These are phyloP conservation scores for Cajanus cajan DNA, from an alignment of 306 rosid species.

Conservation along the genomic window DNA sequence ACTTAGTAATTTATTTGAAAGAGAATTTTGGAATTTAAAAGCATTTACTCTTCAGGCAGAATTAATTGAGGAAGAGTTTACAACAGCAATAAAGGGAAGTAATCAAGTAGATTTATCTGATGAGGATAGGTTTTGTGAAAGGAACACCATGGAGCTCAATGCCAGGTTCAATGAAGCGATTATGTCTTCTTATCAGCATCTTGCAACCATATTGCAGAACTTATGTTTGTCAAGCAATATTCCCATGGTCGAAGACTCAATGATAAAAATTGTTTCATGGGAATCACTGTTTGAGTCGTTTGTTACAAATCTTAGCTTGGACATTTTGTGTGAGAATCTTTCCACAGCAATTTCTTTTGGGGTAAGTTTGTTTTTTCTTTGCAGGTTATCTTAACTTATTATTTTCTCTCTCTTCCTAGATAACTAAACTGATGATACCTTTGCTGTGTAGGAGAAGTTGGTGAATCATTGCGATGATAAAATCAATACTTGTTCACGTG, in stretches of 20 bases:
- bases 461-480: slow-evolving; percentile 39
- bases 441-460: slow-evolving; percentile 54
- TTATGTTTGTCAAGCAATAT: slow-evolving; percentile 38
- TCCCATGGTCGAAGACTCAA: slow-evolving; percentile 38
- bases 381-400: background rate
- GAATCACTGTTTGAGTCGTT: slow-evolving; percentile 45
- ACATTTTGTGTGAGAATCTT: slow-evolving; percentile 51
- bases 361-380: slow-evolving; percentile 51
- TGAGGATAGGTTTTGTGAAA: slow-evolving; percentile 1
- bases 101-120: slow-evolving; percentile 18
- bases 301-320: slow-evolving; percentile 50
- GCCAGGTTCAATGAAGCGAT: slow-evolving; percentile 48
- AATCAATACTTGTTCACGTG: slow-evolving; percentile 2
- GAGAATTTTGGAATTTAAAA: background rate
- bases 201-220: slow-evolving; percentile 45
- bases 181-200: slow-evolving; percentile 43
- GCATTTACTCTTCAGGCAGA: slow-evolving; percentile 46
- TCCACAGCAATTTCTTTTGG: slow-evolving; percentile 45
- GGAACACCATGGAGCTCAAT: slow-evolving; percentile 31
- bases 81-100: slow-evolving; percentile 25
- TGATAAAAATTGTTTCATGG: slow-evolving; percentile 57
- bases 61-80: slow-evolving; percentile 57
- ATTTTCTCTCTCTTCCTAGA: background rate
- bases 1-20: background rate
- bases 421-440: slow-evolving; percentile 25